Evolutionary conservation across 2,329 filamentous ascomycete genomes (phyloP).

Genomic region (Hymenoscyphus infarciens): DNA sequence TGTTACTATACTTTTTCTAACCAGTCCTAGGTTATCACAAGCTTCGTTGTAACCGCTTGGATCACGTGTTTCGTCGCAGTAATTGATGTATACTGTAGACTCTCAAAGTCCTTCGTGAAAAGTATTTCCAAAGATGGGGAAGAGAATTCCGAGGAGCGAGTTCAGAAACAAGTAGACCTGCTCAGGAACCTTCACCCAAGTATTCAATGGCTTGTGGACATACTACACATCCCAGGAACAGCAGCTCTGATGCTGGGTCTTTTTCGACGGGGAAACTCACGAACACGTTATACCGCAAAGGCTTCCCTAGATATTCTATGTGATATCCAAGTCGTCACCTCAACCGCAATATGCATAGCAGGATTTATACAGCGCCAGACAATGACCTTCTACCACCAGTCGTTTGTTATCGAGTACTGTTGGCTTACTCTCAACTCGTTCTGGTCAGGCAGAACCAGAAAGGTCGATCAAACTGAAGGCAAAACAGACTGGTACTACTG

Average conservation of each 20-base stretch:
- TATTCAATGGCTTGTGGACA: too few relatives aligned
- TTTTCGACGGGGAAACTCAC: not conserved
- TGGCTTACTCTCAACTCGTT: not conserved
- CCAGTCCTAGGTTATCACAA: not conserved
- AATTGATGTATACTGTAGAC: not conserved
- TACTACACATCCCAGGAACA: not conserved
- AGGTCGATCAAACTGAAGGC: not conserved
- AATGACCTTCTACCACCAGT: not conserved
- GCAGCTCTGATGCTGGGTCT: not conserved
- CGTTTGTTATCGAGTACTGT: not conserved
- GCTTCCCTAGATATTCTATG: not conserved
- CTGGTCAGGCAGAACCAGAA: not conserved
- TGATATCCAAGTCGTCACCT: not conserved
- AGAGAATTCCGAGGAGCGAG: not conserved
- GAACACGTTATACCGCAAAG: not conserved
- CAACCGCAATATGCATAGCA: not conserved
- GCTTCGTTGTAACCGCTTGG: not conserved
- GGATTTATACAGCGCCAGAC: not conserved
- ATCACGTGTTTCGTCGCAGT: not conserved
- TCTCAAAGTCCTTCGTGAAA: not conserved
- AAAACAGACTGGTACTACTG: not conserved
- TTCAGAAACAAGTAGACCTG: not conserved
- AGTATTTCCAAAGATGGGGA: not conserved
- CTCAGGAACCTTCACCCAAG: not conserved
- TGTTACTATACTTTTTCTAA: not conserved